These are phyloP conservation scores for Candida verbasci DNA, from an alignment of 805 yeast species.

Conservation along the genomic window DNA sequence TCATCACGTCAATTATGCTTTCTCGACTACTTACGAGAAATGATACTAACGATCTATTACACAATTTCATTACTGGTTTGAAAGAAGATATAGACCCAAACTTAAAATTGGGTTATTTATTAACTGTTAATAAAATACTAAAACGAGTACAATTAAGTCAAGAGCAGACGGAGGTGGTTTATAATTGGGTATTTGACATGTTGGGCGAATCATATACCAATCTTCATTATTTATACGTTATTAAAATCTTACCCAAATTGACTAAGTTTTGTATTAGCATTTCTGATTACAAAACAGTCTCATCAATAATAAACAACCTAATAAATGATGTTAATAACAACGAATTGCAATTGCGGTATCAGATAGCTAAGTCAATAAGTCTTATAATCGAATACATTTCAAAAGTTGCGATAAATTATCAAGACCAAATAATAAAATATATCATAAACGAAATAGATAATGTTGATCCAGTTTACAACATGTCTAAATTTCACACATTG, in stretches of 20 bases:
- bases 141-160: conserved; percentile 15
- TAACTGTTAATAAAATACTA: conserved; percentile 36
- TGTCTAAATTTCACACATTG: conserved; percentile 52
- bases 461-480: conserved; percentile 23
- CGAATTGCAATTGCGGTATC: conserved; percentile 57
- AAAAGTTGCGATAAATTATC: conserved; percentile 30
- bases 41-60: conserved; percentile 32
- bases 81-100: neutral
- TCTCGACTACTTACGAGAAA: conserved; percentile 51
- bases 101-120: conserved; percentile 33
- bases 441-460: conserved; percentile 29
- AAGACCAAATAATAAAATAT: conserved; percentile 37
- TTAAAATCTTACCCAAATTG: conserved; percentile 35
- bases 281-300: conserved; percentile 37
- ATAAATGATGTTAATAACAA: conserved; percentile 37
- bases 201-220: conserved; percentile 9
- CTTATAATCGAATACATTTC: conserved; percentile 38
- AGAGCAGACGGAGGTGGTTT: conserved; percentile 11
- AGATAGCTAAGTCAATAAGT: conserved; percentile 63
- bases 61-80: conserved; percentile 14
- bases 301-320: conserved; percentile 46
- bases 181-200: conserved; percentile 13
- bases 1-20: conserved; percentile 47
- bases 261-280: conserved; percentile 19
- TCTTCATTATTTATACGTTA: conserved; percentile 21